Percentiles rank a stretch among this genome's conserved stretches.
Conservation (phyloP, 2,329 filamentous ascomycete species). For the Fusarium musae region DNA sequence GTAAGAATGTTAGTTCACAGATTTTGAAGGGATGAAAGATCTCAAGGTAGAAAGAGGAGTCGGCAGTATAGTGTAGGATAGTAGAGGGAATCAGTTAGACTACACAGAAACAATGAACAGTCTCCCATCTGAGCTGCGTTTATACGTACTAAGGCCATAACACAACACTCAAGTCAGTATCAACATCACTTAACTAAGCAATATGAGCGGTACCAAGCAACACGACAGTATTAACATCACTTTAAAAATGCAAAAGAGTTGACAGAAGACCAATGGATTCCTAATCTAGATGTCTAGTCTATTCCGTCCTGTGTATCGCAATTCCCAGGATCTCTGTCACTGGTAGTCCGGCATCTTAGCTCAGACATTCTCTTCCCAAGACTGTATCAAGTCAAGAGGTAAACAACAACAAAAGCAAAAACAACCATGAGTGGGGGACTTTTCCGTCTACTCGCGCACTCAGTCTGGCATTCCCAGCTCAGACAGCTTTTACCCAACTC, state of each 20-base stretch:
- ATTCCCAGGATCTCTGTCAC: neutral
- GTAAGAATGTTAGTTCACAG: neutral
- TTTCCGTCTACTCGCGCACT: neutral
- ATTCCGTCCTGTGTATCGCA: neutral
- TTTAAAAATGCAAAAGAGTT: fast-evolving
- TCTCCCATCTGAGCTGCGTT: neutral
- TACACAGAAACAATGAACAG: neutral
- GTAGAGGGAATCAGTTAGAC: neutral
- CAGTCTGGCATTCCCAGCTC: neutral
- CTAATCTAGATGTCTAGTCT: neutral
- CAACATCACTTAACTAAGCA: fast-evolving
- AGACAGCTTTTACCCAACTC: slow-evolving; percentile 1
- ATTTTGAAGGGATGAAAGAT: neutral
- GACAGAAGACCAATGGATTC: neutral
- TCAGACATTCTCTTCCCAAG: neutral
- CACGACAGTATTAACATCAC: neutral
- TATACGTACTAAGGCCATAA: no score
- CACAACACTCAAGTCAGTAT: fast-evolving
- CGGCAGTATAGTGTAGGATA: neutral
- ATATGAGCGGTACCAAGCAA: no score
- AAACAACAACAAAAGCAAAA: neutral
- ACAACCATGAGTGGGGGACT: neutral
- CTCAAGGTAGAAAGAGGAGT: fast-evolving
- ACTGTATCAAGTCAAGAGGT: neutral
- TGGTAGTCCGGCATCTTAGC: neutral